These are phyloP conservation scores for Termitomyces sp. DNA, from an alignment of 768 basidiomycete genomes.

Conservation along the genomic window DNA sequence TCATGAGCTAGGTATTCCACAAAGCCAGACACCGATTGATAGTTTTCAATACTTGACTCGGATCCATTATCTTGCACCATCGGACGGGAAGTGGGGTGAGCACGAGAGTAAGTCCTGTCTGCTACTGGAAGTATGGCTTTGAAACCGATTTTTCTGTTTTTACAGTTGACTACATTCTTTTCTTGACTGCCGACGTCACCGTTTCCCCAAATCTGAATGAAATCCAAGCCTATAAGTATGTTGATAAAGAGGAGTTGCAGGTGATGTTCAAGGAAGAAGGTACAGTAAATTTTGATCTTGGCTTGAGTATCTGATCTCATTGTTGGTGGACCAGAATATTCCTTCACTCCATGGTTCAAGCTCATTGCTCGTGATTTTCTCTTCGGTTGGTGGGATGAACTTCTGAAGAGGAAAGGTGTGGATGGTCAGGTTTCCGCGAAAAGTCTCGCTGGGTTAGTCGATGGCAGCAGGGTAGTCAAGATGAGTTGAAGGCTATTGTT, in stretches of 20 bases:
- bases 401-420: slow-evolving; percentile 53
- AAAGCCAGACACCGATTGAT: slow-evolving; percentile 68
- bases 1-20: slow-evolving; percentile 94
- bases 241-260: slow-evolving; percentile 84
- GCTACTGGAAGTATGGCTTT: not conserved
- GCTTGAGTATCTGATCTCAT: not conserved
- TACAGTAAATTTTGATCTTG: slow-evolving; percentile 27
- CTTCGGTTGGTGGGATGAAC: slow-evolving; percentile 98
- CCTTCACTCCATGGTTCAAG: slow-evolving; percentile 99
- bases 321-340: slow-evolving; percentile 48
- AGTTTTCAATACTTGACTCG: slow-evolving; percentile 92
- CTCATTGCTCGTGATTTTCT: slow-evolving; percentile 95
- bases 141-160: not conserved
- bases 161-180: slow-evolving; percentile 95
- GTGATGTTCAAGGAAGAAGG: slow-evolving; percentile 83
- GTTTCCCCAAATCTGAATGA: slow-evolving; percentile 84
- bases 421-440: slow-evolving; percentile 61
- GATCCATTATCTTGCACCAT: slow-evolving; percentile 97
- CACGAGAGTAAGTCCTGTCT: slow-evolving; percentile 71
- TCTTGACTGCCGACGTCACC: slow-evolving; percentile 84
- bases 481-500: slow-evolving; percentile 22
- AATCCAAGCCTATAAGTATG: slow-evolving; percentile 87
- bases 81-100: slow-evolving; percentile 92
- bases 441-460: slow-evolving; percentile 57
- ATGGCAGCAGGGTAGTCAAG: slow-evolving; percentile 66